phyloP scores from a whole-genome alignment of 257 asterid genomes.

The Paulownia fortunei region DNA sequence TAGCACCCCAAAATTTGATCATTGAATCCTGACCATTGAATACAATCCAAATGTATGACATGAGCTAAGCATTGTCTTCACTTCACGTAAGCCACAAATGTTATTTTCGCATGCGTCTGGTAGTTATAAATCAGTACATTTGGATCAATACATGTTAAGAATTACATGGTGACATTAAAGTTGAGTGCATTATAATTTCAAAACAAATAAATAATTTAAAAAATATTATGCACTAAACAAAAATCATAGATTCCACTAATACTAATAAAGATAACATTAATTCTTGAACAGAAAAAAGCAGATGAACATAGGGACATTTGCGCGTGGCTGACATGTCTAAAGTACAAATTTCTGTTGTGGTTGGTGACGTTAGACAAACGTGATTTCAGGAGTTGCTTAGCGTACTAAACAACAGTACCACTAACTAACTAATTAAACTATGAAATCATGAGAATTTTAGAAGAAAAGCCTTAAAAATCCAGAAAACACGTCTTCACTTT shows the following conservation, averaged over 20 bases:
- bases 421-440: too few relatives aligned
- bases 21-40: constrained; percentile 19
- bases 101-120: too few relatives aligned
- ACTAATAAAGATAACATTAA: too few relatives aligned
- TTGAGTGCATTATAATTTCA: too few relatives aligned
- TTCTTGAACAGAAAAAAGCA: too few relatives aligned
- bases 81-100: not conserved
- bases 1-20: not conserved
- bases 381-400: not conserved
- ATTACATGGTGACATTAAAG: too few relatives aligned
- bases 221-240: too few relatives aligned
- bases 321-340: not conserved
- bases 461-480: not conserved
- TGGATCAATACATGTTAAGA: too few relatives aligned
- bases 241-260: too few relatives aligned
- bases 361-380: not conserved
- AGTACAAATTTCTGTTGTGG: not conserved
- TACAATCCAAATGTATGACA: not conserved
- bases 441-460: not conserved
- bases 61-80: not conserved
- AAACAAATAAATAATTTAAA: too few relatives aligned
- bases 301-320: not conserved
- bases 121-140: too few relatives aligned
- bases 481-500: constrained; percentile 26
- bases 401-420: not conserved